Evolutionary conservation across 2,329 filamentous ascomycete species (phyloP).

Genomic region (Graphilbum sp.): DNA sequence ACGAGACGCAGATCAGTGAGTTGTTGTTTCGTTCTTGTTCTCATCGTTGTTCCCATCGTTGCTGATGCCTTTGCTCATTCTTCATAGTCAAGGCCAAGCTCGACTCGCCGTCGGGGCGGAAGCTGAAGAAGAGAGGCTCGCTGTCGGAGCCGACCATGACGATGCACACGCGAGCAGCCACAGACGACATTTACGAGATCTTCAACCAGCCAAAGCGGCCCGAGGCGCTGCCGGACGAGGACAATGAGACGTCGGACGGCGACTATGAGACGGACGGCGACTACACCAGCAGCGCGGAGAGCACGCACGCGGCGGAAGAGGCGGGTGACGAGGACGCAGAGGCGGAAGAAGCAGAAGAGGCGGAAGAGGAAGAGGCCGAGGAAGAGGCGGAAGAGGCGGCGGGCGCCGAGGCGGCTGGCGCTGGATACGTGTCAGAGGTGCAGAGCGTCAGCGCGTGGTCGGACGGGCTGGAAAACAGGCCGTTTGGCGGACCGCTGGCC

Average conservation of each 20-base stretch:
- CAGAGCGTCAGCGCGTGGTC: too few species aligned
- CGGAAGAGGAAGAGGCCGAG: conserved; percentile 25
- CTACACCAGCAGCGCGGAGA: conserved; percentile 77
- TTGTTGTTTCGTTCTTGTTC: conserved; percentile 7
- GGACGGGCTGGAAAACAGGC: too few species aligned
- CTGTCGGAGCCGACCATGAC: conserved; percentile 87
- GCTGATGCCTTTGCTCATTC: too few species aligned
- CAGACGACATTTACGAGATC: conserved; percentile 93
- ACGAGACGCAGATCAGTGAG: conserved; percentile 85
- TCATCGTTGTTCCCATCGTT: background rate
- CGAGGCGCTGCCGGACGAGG: conserved; percentile 30
- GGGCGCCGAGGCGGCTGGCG: background rate
- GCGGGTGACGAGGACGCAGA: conserved; percentile 33
- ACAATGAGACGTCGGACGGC: conserved; percentile 26
- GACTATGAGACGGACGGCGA: conserved; percentile 58
- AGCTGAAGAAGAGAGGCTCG: conserved; percentile 58
- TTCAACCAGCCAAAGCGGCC: conserved; percentile 68
- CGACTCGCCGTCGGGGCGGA: conserved; percentile 74
- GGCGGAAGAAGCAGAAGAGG: conserved; percentile 26
- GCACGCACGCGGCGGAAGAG: conserved; percentile 43
- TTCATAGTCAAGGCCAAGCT: conserved; percentile 67
- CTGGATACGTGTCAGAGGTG: too few species aligned
- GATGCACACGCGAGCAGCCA: conserved; percentile 83
- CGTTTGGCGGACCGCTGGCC: too few species aligned
- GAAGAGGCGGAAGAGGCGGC: conserved; percentile 30